A percentile compares a stretch with the other conserved stretches of the same genome.
Evolutionary conservation across 2,329 filamentous ascomycete genomes (phyloP).

Genomic region (Calonectria pseudoturangicola): DNA sequence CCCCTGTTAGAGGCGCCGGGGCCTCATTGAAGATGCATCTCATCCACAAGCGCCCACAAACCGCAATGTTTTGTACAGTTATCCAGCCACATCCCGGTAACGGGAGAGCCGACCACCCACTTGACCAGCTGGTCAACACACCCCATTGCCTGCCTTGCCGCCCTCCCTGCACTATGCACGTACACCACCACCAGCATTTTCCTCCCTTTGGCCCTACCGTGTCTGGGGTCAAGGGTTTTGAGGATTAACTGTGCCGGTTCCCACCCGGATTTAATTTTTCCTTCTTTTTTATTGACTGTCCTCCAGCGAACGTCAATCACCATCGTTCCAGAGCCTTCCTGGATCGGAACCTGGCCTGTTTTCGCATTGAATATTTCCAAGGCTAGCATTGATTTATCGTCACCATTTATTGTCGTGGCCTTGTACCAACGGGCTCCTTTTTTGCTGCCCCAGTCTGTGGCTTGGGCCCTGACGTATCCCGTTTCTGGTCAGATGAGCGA

Average conservation of each 20-base stretch:
- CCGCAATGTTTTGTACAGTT: not conserved
- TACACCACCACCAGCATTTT: not conserved
- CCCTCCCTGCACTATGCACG: not conserved
- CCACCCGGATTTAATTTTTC: too few species aligned
- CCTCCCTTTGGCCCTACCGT: not conserved
- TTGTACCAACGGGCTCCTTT: not conserved
- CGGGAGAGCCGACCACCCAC: not conserved
- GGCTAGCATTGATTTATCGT: not conserved
- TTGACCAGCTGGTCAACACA: not conserved
- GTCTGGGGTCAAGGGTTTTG: not conserved
- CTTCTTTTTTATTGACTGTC: too few species aligned
- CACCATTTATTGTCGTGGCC: constrained; percentile 7
- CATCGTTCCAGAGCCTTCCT: not conserved
- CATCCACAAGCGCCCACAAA: not conserved
- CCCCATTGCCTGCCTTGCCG: not conserved
- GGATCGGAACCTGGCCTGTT: not conserved
- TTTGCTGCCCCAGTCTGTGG: not conserved
- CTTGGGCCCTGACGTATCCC: not conserved
- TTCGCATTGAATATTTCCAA: constrained; percentile 15
- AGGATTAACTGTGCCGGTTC: not conserved
- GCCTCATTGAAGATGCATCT: constrained; percentile 8
- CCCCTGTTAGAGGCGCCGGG: not conserved
- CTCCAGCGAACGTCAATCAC: not conserved
- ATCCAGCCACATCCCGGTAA: not conserved
- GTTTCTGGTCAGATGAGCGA: constrained; percentile 16